Percentiles rank a stretch among this genome's conserved stretches.
These are phyloP conservation scores for Malus domestica DNA, from an alignment of 306 rosid species.

Conservation along the genomic window ASM211411v1 NC_041804.1:10724001-10724500, in stretches of 20 bases:
- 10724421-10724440: slow-evolving; percentile 89
- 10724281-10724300: background rate
- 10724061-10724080: slow-evolving; percentile 10
- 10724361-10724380: background rate
- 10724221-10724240: background rate
- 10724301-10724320: background rate
- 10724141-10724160: slow-evolving; percentile 92
- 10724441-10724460: slow-evolving; percentile 94
- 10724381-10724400: background rate
- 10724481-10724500: slow-evolving; percentile 68
- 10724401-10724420: slow-evolving; percentile 65
- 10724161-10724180: slow-evolving; percentile 94
- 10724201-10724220: slow-evolving; percentile 14
- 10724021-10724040: background rate
- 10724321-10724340: background rate
- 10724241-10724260: background rate
- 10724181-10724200: slow-evolving; percentile 31
- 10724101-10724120: slow-evolving; percentile 97
- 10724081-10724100: slow-evolving; percentile 78
- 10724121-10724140: slow-evolving; percentile 91
- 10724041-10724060: background rate
- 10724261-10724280: background rate
- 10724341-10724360: background rate
- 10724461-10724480: slow-evolving; percentile 92
- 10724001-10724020: background rate